Evolutionary conservation across 352 stramenopile species (phyloP).

Genomic region (Nothophytophthora sp.): DNA sequence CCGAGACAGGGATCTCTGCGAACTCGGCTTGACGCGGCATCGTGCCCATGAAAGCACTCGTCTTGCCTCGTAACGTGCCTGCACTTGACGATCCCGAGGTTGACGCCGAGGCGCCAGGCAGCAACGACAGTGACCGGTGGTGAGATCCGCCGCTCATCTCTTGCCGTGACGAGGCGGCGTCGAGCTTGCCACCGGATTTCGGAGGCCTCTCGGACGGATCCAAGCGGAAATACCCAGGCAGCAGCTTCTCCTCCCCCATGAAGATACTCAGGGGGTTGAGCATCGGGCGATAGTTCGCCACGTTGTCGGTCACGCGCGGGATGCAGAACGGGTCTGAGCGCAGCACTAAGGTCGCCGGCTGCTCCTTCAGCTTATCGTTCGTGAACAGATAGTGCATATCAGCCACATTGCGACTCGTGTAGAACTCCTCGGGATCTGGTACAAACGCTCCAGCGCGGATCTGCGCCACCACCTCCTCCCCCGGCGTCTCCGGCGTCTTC

Average conservation of each 20-base stretch:
- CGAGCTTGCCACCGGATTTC: conserved; percentile 3
- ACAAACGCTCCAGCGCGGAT: conserved; percentile 22
- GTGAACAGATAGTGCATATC: conserved; percentile 67
- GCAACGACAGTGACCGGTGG: not conserved
- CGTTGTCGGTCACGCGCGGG: conserved; percentile 72
- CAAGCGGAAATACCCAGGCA: conserved; percentile 63
- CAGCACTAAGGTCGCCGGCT: conserved; percentile 47
- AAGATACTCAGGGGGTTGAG: conserved; percentile 80
- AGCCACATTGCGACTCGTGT: conserved; percentile 38
- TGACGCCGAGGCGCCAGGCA: conserved; percentile 16
- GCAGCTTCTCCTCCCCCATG: conserved; percentile 63
- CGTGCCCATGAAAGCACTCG: conserved; percentile 58
- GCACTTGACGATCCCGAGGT: conserved; percentile 4
- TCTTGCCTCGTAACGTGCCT: conserved; percentile 34
- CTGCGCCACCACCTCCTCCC: conserved; percentile 16
- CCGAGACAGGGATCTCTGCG: conserved; percentile 46
- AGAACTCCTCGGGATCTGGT: conserved; percentile 21
- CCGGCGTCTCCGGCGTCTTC: conserved; percentile 1
- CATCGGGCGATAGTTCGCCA: conserved; percentile 60
- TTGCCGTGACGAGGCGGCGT: conserved; percentile 5
- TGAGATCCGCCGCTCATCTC: not conserved
- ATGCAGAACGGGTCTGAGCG: conserved; percentile 73
- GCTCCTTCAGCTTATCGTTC: conserved; percentile 65
- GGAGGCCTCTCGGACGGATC: conserved; percentile 46
- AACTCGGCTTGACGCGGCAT: conserved; percentile 58